Percentiles rank a stretch among this genome's conserved stretches.
Conservation (phyloP, 495 filamentous ascomycete species). For the Choiromyces venosus region DNA sequence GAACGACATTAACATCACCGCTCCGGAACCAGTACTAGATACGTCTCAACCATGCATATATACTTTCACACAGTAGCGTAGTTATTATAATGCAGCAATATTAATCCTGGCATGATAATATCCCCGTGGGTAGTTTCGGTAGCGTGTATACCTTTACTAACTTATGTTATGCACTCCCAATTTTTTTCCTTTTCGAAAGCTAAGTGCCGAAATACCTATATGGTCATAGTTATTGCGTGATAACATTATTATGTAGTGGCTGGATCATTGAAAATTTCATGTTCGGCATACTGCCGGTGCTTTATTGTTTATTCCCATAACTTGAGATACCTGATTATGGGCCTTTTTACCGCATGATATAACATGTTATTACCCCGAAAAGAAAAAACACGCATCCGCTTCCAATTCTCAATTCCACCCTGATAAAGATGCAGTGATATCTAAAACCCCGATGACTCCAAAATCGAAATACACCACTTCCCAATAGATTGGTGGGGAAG, state of each 20-base stretch:
- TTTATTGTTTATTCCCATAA: background rate
- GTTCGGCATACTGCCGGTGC: background rate
- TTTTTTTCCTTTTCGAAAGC: background rate
- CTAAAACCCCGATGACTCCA: background rate
- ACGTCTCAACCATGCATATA: background rate
- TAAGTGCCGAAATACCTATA: background rate
- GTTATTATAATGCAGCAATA: background rate
- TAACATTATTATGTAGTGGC: background rate
- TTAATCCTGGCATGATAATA: too few species aligned
- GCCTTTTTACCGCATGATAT: background rate
- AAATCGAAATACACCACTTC: background rate
- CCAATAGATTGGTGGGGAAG: background rate
- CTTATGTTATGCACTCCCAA: background rate
- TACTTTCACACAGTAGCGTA: background rate
- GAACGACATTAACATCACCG: background rate
- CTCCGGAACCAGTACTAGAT: background rate
- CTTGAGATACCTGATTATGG: background rate
- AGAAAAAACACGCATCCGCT: background rate
- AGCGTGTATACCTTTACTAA: background rate
- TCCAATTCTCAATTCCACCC: background rate
- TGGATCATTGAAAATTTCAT: background rate
- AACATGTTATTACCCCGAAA: background rate
- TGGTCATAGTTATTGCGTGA: background rate
- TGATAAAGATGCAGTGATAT: conserved; percentile 3
- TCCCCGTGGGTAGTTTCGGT: background rate